These are phyloP conservation scores for Candida morakotiae DNA, from an alignment of 805 yeast genomes.

Conservation along the genomic window DNA sequence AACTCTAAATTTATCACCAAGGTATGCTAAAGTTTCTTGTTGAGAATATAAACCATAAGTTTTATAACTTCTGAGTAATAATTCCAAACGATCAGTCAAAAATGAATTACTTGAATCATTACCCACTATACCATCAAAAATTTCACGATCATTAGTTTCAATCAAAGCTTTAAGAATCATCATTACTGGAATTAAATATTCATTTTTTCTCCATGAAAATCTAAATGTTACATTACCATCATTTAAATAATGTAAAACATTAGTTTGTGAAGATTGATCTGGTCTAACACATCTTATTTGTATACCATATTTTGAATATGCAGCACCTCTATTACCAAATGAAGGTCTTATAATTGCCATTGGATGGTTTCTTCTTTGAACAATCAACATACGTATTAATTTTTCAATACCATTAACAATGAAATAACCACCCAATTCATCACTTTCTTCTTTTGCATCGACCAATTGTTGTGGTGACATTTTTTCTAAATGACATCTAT, in stretches of 20 bases:
- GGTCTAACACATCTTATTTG: conserved; percentile 93
- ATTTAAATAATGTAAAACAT: conserved; percentile 90
- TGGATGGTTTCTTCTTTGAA: conserved; percentile 95
- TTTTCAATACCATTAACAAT: conserved; percentile 96
- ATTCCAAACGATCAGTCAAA: conserved; percentile 95
- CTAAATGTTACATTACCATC: conserved; percentile 97
- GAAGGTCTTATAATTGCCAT: conserved; percentile 97
- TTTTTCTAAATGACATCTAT: conserved; percentile 86
- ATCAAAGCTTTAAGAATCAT: conserved; percentile 88
- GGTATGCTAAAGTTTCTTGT: conserved; percentile 85
- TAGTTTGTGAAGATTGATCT: conserved; percentile 96
- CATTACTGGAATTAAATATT: conserved; percentile 87
- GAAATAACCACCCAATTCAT: conserved; percentile 95
- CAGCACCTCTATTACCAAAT: conserved; percentile 88
- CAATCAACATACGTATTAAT: conserved; percentile 93
- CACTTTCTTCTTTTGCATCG: conserved; percentile 78
- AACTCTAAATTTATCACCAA: conserved; percentile 94
- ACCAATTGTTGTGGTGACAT: conserved; percentile 82
- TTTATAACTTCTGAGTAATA: conserved; percentile 84
- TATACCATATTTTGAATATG: conserved; percentile 85
- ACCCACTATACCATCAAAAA: conserved; percentile 95
- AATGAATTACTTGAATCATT: conserved; percentile 82
- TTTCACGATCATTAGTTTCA: conserved; percentile 91
- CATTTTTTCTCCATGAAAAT: conserved; percentile 96
- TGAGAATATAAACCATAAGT: conserved; percentile 72